Conservation (phyloP, 257 asterid species). For the Echium plantagineum region DNA sequence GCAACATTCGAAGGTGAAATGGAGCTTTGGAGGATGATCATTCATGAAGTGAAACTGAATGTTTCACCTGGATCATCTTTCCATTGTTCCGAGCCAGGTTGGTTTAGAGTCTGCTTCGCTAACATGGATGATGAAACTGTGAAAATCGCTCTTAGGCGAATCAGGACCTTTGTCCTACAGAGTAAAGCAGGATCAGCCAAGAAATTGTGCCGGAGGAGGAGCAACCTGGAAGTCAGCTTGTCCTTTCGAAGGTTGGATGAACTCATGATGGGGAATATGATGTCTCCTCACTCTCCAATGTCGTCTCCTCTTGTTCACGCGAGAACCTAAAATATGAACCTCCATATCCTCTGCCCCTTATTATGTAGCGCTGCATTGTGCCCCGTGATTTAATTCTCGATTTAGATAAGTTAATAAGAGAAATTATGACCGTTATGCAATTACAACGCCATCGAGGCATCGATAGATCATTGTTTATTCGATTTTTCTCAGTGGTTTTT, state of each 20-base stretch:
- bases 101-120: slow-evolving; percentile 81
- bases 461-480: no score
- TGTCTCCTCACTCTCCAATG: slow-evolving; percentile 75
- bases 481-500: not conserved
- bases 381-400: no score
- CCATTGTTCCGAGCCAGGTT: slow-evolving; percentile 75
- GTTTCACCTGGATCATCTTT: slow-evolving; percentile 72
- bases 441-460: not conserved
- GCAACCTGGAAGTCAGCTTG: slow-evolving; percentile 55
- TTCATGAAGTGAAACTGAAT: slow-evolving; percentile 59
- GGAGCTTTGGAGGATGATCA: slow-evolving; percentile 51
- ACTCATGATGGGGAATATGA: slow-evolving; percentile 22
- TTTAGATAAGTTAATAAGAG: not conserved
- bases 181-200: slow-evolving; percentile 16
- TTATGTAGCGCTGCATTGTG: no score
- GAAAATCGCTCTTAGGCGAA: slow-evolving; percentile 42
- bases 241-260: slow-evolving; percentile 60
- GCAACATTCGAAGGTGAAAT: slow-evolving; percentile 46
- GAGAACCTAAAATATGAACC: not conserved
- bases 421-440: not conserved
- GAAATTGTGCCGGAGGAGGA: slow-evolving; percentile 35
- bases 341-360: no score
- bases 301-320: slow-evolving; percentile 80
- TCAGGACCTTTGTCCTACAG: slow-evolving; percentile 36
- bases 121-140: slow-evolving; percentile 65